Base-by-base conservation (phyloP, 2,329 filamentous ascomycete genomes). In the Karstenula rhodostoma region DNA sequence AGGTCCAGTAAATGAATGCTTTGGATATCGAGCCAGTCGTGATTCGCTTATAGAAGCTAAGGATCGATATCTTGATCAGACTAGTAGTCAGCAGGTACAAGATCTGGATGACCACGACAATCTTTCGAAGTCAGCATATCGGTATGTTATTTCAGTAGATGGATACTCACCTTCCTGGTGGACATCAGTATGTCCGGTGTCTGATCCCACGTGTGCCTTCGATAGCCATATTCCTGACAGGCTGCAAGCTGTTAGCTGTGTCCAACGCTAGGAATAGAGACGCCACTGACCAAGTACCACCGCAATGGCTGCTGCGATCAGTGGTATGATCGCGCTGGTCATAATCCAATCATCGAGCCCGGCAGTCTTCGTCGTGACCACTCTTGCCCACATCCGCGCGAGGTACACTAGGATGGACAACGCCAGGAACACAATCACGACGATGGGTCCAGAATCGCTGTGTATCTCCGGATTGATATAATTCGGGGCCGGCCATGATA, bases 311-410 rank as follows among this genome's bases (percentile, higher is more conserved):
- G 75, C 61, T n/a, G 73, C 76, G n/a, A 73, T 57, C 1, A 76
- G 60, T 1, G 73, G 72, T 66, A 83, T 62, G 66, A 84, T 75
- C 10, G 80, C 79, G 37, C 80, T 46, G 37, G 81, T 65, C 51
- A 84, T 81, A 12, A 85, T 66, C 19, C 78, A 60, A 65, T 85
- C 83, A 60, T 85, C 83, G 6, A 81, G 23, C 15, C 83, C 83
- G 29, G 79, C 73, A 22, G 79, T 84, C 62, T 75, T 80, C 12
- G 80, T 80, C 27, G 85, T 76, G 13, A 69, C 66, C 1, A 82
- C 29, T 17, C 83, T 77, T 17, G 82, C 82, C 70, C 80, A 85
- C 47, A 85, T 71, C 22, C 84, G 79, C 33, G 82, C 73, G 15
- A 64, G 57, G 54, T 82, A 80, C 1, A 82, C 69, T 1, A 80